Evolutionary conservation across 805 yeast species (phyloP), one percentile per base, ranked within the genome.

Genomic region (Saccharomycopsis sp.): DNA sequence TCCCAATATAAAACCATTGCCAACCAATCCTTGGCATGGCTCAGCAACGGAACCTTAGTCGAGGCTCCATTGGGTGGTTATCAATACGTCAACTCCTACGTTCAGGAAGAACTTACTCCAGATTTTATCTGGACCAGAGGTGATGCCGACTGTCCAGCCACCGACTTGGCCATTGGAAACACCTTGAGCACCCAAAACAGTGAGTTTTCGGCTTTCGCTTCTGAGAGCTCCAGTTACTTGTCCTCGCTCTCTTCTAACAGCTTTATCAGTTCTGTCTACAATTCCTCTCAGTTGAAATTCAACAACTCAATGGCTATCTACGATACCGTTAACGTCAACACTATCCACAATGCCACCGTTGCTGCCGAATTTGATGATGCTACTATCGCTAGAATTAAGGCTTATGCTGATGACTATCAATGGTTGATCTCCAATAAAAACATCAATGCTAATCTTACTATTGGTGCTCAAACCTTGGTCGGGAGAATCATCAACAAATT

Each of bases 11-110:
- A 63, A 15, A 62, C 69, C 52, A 66, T 66, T 24, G 62, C 62
- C 19, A 70, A 62, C 29, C 59, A 53, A 9, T 64, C 68, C 17
- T 63, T 76, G 57, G 67, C 78, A n/a, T 68, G 61, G 50, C 62
- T 73, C 50, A 56, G 73, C 38, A 77, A 78, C 62, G 81, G 81
- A 22, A 63, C 78, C 20, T 62, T 65, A 9, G 67, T 72, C 23
- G 69, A 65, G 42, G 70, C 70, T 52, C 80, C 81, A 2, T 65
- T 74, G 35, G 68, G 68, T 56, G 80, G 80, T 9, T 77, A 77
- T 65, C 82, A 78, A 66, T 78, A 78, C 58, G 79, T 76, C 14
- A 69, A 70, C 59, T 68, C 73, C 64, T 72, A 71, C 55, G 68
- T 72, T 38, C 72, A 73, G 61, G 71, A 68, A 54, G 68, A 66